Base-by-base conservation (phyloP, 139 green algal genomes). In the Edaphochlamys debaryana region DNA sequence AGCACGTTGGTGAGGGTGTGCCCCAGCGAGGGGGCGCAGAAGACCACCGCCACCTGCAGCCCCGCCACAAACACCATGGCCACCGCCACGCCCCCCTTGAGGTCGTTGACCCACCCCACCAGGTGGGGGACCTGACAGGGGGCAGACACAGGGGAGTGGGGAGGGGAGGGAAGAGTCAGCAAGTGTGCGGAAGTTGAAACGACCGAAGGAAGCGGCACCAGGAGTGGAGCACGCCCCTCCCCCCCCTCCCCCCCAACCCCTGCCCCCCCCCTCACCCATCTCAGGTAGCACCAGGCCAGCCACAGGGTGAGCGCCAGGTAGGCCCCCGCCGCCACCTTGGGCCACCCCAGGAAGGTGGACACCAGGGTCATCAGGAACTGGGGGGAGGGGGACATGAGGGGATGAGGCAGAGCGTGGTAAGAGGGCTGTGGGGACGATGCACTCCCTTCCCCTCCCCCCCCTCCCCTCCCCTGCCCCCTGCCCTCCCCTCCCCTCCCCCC, bases 231-330 rank as follows among this genome's bases (percentile, higher is more conserved):
- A 54, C 45, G 45, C 9, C 45, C 45, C 45, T 9, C 11, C 45
- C 45, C 45, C 13, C 45, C 45, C 7, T 30, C 29, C 29, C 30
- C 30, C 60, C 29, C 4, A 38, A 67, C 29, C 60, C 29, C 7
- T 29, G 3, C 60, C 19, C 19, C 8, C 6, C 3, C 60, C 13
- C 37, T 8, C 77, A 75, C 79, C 79, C 79, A 77, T 41, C 79
- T 30, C 40, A 84, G 38, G 79, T 84, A 84, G 34, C 50, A 36
- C 32, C 60, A 84, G 4, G 67, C 54, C 36, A 84, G 70, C 66
- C 34, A 34, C 11, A 82, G 22, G 8, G 76, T 52, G 32, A 82
- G 76, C 6, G 34, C 42, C 60, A 82, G 42, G 45, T 82, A 82
- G 32, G 54, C 62, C 32, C 41, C 62, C 19, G 76, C 63, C 0